These are phyloP conservation scores for Ramaria rubella DNA, from an alignment of 768 basidiomycete species.

Conservation along the genomic window DNA sequence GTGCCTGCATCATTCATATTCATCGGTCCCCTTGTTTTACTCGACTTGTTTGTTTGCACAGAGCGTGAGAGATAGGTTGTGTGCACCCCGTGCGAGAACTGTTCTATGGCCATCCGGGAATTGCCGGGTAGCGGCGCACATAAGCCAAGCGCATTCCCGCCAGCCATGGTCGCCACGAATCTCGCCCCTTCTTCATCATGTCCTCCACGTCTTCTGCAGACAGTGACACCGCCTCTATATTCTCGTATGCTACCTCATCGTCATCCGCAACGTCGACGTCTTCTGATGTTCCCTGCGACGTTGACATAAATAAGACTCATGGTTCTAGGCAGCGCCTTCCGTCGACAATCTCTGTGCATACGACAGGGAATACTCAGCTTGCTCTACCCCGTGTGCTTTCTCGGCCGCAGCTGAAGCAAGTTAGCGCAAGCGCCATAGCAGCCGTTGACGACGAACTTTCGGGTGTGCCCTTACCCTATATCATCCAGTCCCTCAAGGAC, in stretches of 20 bases:
- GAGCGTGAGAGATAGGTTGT: too few relatives aligned
- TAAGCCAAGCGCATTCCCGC: too few relatives aligned
- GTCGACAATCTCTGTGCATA: neutral
- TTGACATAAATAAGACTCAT: neutral
- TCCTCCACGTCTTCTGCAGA: neutral
- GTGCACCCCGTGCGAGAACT: too few relatives aligned
- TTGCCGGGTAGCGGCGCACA: too few relatives aligned
- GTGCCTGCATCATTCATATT: too few relatives aligned
- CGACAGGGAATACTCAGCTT: neutral
- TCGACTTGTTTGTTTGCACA: too few relatives aligned
- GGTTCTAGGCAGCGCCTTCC: neutral
- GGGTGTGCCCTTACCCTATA: slow-evolving; percentile 55
- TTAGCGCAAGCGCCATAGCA: slow-evolving; percentile 46
- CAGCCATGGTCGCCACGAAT: too few relatives aligned
- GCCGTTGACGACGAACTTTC: slow-evolving; percentile 47
- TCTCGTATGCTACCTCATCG: neutral
- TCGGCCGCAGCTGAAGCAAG: slow-evolving; percentile 51
- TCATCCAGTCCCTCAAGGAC: slow-evolving; percentile 44
- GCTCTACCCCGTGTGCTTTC: slow-evolving; percentile 58
- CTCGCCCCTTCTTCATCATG: too few relatives aligned
- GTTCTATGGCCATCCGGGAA: too few relatives aligned
- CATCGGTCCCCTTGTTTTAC: too few relatives aligned
- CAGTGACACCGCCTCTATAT: neutral
- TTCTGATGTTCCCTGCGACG: neutral
- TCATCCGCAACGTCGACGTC: neutral